Percentiles rank a stretch among this genome's conserved stretches.
Evolutionary conservation across 2,329 filamentous ascomycete genomes (phyloP).

Genomic region (Leptographium wingfieldii): DNA sequence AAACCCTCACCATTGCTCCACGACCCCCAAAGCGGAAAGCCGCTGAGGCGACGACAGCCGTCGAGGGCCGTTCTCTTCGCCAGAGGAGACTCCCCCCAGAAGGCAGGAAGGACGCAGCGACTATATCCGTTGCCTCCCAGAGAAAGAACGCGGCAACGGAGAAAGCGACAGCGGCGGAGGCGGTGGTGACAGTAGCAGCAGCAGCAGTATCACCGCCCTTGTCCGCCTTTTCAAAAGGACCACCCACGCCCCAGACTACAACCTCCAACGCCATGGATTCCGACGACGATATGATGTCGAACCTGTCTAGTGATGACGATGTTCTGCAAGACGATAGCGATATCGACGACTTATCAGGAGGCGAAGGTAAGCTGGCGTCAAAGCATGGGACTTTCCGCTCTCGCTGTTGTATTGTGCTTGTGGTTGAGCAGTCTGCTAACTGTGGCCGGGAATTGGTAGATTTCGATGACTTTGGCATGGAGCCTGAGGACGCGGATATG

Average conservation of each 20-base stretch:
- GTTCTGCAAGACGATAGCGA: constrained; percentile 68
- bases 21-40: constrained; percentile 49
- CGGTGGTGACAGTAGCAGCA: background rate
- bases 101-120: constrained; percentile 30
- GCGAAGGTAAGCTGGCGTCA: constrained; percentile 29
- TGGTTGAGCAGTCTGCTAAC: background rate
- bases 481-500: constrained; percentile 41
- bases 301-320: constrained; percentile 64
- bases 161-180: background rate
- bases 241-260: constrained; percentile 25
- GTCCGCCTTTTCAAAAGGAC: constrained; percentile 2
- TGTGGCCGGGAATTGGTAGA: constrained; percentile 2
- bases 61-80: constrained; percentile 26
- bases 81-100: constrained; percentile 45
- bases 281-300: constrained; percentile 86
- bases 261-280: constrained; percentile 67
- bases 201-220: background rate
- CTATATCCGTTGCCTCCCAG: constrained; percentile 34
- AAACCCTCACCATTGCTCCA: constrained; percentile 41
- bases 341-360: constrained; percentile 47
- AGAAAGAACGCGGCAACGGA: background rate
- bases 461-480: constrained; percentile 36
- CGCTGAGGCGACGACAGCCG: constrained; percentile 50
- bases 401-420: background rate
- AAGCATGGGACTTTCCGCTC: background rate